Conservation (phyloP, 371 early-diverging fungal genomes). For the Mortierella sp. region DNA sequence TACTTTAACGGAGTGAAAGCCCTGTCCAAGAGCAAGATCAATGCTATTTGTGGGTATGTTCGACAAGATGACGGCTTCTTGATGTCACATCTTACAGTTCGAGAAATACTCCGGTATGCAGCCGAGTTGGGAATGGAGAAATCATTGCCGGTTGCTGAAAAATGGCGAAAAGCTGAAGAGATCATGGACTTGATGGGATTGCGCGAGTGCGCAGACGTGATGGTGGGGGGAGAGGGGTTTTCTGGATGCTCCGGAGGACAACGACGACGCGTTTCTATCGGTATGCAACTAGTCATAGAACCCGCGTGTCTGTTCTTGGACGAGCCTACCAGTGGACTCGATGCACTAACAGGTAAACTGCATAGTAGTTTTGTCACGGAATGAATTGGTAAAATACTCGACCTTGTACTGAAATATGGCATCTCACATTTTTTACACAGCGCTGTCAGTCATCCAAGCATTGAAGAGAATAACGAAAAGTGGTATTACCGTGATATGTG, state of each 20-base stretch:
- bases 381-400: too few species aligned
- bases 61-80: constrained; percentile 66
- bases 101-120: constrained; percentile 59
- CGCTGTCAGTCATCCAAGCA: constrained; percentile 15
- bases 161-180: constrained; percentile 28
- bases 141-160: constrained; percentile 23
- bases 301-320: constrained; percentile 63
- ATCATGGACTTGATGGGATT: constrained; percentile 53
- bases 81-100: constrained; percentile 59
- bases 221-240: constrained; percentile 30
- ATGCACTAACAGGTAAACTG: constrained; percentile 21
- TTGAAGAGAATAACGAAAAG: constrained; percentile 20
- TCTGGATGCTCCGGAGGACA: constrained; percentile 61
- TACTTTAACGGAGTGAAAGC: constrained; percentile 39
- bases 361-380: too few species aligned
- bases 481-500: constrained; percentile 38
- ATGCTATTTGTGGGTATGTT: constrained; percentile 57
- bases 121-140: constrained; percentile 54
- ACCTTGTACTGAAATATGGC: too few species aligned
- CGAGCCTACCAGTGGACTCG: constrained; percentile 63
- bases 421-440: constrained; percentile 1
- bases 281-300: constrained; percentile 74
- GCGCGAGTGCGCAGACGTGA: constrained; percentile 46
- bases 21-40: constrained; percentile 32
- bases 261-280: constrained; percentile 76